phyloP scores from a whole-genome alignment of 148 eudicot genomes.

The Vaccinium myrtillus region DNA sequence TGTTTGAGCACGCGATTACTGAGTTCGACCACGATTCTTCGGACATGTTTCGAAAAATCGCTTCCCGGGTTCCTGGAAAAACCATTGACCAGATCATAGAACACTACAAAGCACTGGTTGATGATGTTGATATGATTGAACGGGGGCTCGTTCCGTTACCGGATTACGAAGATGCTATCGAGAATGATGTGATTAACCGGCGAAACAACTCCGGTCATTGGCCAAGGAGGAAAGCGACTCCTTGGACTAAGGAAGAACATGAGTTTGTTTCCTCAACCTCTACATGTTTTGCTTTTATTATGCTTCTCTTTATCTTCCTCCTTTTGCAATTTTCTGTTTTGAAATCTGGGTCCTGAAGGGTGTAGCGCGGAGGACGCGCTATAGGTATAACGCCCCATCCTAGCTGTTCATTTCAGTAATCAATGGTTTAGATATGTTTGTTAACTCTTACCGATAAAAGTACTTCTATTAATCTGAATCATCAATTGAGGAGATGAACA shows the following conservation, averaged over 20 bases:
- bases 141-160: slow-evolving; percentile 14
- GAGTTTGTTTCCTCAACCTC: slow-evolving; percentile 10
- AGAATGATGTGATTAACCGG: neutral
- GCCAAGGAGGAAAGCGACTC: neutral
- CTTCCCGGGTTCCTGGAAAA: slow-evolving; percentile 17
- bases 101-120: slow-evolving; percentile 18
- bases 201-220: too few species aligned
- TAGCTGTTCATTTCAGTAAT: too few species aligned
- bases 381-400: too few species aligned
- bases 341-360: too few species aligned
- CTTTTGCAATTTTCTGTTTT: too few species aligned
- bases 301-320: neutral
- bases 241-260: slow-evolving; percentile 27
- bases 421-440: too few species aligned
- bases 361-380: too few species aligned
- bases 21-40: neutral
- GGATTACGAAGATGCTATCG: neutral
- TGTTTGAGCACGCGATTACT: slow-evolving; percentile 24
- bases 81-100: slow-evolving; percentile 15
- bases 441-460: too few species aligned
- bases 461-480: too few species aligned
- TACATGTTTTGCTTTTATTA: neutral
- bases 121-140: slow-evolving; percentile 25
- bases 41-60: slow-evolving; percentile 4
- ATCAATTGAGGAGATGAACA: too few species aligned